Conservation (phyloP, 1,284 basidiomycete genomes). For the Ceratobasidium sp. region DNA sequence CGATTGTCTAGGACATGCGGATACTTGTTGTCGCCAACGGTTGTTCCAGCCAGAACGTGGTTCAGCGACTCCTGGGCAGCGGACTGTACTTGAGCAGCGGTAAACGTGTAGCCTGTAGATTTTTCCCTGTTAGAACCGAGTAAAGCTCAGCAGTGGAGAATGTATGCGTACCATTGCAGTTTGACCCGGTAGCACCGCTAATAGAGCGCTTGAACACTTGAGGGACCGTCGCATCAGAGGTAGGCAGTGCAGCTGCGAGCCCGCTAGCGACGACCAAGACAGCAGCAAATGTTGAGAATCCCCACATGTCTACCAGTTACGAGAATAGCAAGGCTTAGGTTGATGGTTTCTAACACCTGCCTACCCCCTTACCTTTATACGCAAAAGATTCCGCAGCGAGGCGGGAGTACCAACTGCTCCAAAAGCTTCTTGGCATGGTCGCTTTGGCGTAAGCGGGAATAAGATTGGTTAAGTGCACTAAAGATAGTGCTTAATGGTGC, state of each 20-base stretch:
- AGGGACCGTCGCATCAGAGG: slow-evolving; percentile 26
- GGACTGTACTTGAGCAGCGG: slow-evolving; percentile 21
- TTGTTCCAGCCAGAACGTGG: slow-evolving; percentile 29
- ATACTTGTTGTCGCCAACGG: slow-evolving; percentile 36
- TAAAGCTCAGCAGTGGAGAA: neutral
- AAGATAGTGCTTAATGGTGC: slow-evolving; percentile 17
- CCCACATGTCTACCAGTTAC: slow-evolving; percentile 21
- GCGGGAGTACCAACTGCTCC: neutral
- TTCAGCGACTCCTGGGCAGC: slow-evolving; percentile 23
- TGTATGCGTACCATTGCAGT: slow-evolving; percentile 22
- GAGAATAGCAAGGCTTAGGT: neutral
- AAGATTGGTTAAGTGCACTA: slow-evolving; percentile 6
- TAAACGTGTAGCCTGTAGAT: slow-evolving; percentile 20
- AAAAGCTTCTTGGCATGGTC: slow-evolving; percentile 20
- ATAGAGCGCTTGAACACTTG: slow-evolving; percentile 24
- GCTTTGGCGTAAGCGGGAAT: neutral
- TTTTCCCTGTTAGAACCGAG: neutral
- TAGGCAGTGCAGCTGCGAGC: slow-evolving; percentile 23
- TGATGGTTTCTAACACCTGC: neutral
- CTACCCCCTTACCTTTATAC: neutral
- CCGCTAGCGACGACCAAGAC: neutral
- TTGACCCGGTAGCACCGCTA: slow-evolving; percentile 25
- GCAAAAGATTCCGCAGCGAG: neutral
- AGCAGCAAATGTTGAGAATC: slow-evolving; percentile 5
- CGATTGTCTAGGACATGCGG: slow-evolving; percentile 38